These are phyloP conservation scores for Mycosphaerella sp. DNA, from an alignment of 2,329 filamentous ascomycete genomes.

Conservation along the genomic window DNA sequence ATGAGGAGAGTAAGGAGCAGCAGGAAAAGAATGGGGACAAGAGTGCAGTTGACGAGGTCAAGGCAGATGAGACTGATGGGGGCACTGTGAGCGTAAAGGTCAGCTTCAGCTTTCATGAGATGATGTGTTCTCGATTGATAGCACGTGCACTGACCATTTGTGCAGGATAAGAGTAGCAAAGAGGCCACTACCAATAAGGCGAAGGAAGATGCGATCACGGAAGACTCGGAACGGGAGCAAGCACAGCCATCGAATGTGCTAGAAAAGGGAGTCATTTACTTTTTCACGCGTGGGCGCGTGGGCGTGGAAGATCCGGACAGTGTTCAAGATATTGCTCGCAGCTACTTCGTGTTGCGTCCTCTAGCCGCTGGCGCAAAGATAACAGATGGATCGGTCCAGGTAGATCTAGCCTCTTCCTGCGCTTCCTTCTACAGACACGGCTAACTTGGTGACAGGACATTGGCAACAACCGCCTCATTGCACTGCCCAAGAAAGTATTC, in stretches of 20 bases:
- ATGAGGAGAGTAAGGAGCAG: slow-evolving; percentile 7
- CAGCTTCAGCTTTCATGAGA: not conserved
- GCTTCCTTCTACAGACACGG: not conserved
- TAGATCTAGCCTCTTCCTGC: not conserved
- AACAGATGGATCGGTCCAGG: slow-evolving; percentile 47
- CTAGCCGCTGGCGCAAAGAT: slow-evolving; percentile 64
- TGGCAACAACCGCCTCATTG: slow-evolving; percentile 63
- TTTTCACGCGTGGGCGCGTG: slow-evolving; percentile 77
- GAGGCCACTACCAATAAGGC: slow-evolving; percentile 8
- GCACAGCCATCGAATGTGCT: slow-evolving; percentile 57
- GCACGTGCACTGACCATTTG: not conserved
- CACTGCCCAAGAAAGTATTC: slow-evolving; percentile 77
- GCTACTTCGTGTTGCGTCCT: slow-evolving; percentile 72
- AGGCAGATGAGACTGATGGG: slow-evolving; percentile 28
- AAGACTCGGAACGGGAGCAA: slow-evolving; percentile 47
- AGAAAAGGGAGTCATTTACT: slow-evolving; percentile 86
- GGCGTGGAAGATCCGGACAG: slow-evolving; percentile 62
- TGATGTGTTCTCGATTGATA: not conserved
- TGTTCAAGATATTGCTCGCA: slow-evolving; percentile 67
- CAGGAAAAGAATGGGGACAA: slow-evolving; percentile 9
- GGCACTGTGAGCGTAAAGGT: slow-evolving; percentile 26
- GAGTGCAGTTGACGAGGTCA: slow-evolving; percentile 28
- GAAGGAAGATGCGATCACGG: slow-evolving; percentile 39
- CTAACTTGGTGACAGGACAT: slow-evolving; percentile 36
- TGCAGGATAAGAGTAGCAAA: slow-evolving; percentile 14